phyloP scores from a whole-genome alignment of 1,284 basidiomycete species.

The Ganoderma lucidum region DNA sequence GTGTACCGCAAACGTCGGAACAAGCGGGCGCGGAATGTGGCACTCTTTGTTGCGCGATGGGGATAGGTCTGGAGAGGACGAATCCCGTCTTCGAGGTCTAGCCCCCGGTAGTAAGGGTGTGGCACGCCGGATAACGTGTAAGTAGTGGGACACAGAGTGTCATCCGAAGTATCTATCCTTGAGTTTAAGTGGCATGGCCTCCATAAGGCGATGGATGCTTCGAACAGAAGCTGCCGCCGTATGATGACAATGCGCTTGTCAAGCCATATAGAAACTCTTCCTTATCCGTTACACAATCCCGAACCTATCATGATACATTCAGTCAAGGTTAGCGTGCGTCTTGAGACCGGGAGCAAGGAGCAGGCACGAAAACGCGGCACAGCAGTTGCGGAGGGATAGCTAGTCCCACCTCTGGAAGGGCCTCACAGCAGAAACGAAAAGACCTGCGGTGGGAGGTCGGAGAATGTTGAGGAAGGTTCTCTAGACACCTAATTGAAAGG shows the following conservation, averaged over 20 bases:
- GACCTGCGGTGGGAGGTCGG: neutral
- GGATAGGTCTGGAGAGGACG: neutral
- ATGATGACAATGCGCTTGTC: neutral
- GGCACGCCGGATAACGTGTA: neutral
- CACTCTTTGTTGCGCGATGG: neutral
- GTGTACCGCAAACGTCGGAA: neutral
- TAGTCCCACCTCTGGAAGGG: no score
- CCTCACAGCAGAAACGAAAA: neutral
- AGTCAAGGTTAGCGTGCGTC: neutral
- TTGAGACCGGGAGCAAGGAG: neutral
- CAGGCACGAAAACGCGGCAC: neutral
- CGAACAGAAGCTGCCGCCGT: neutral
- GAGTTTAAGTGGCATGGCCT: neutral
- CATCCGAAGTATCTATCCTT: neutral
- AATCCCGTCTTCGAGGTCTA: neutral
- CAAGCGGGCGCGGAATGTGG: neutral
- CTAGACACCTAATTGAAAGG: neutral
- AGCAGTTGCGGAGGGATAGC: no score
- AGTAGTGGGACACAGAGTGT: neutral
- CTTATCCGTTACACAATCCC: neutral
- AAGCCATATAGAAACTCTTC: neutral
- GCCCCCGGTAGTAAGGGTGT: neutral
- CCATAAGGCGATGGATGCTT: neutral
- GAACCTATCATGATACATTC: neutral
- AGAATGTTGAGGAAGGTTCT: neutral